These are phyloP conservation scores for Niveomyces coronatus DNA, from an alignment of 2,329 filamentous ascomycete species.

Conservation along the genomic window DNA sequence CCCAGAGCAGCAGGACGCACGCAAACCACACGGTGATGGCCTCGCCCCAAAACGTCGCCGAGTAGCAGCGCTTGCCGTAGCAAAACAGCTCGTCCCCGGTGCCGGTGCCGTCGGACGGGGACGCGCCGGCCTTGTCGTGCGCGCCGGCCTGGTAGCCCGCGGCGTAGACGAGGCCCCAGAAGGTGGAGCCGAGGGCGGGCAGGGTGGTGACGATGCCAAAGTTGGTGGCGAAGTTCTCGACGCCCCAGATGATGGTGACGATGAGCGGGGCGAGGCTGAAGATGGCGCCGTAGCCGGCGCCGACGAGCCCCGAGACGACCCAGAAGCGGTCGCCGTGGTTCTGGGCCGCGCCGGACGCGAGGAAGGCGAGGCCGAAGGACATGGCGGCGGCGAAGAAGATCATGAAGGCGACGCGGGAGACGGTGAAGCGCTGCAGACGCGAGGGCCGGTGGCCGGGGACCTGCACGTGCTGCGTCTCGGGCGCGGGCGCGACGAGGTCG, in stretches of 20 bases:
- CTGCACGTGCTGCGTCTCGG: constrained; percentile 47
- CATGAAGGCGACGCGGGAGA: constrained; percentile 75
- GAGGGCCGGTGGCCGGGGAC: constrained; percentile 20
- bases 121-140: constrained; percentile 22
- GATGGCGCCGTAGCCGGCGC: constrained; percentile 84
- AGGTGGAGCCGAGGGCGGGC: constrained; percentile 74
- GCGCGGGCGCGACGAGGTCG: constrained; percentile 69
- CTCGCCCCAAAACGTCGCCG: constrained; percentile 76
- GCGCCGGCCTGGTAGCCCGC: constrained; percentile 64
- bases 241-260: constrained; percentile 94
- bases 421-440: constrained; percentile 34
- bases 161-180: constrained; percentile 89
- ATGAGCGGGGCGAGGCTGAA: constrained; percentile 88
- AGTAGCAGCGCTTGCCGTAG: constrained; percentile 74
- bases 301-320: constrained; percentile 73
- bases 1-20: constrained; percentile 59
- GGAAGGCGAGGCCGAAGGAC: constrained; percentile 63
- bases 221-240: constrained; percentile 97
- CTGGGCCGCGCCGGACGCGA: constrained; percentile 68
- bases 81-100: constrained; percentile 52
- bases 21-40: constrained; percentile 70
- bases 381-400: constrained; percentile 64
- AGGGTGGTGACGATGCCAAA: constrained; percentile 93
- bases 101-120: constrained; percentile 18
- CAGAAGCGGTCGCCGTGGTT: constrained; percentile 72